phyloP scores from a whole-genome alignment of 352 stramenopile genomes.

The Aphanomyces stellatus region DNA sequence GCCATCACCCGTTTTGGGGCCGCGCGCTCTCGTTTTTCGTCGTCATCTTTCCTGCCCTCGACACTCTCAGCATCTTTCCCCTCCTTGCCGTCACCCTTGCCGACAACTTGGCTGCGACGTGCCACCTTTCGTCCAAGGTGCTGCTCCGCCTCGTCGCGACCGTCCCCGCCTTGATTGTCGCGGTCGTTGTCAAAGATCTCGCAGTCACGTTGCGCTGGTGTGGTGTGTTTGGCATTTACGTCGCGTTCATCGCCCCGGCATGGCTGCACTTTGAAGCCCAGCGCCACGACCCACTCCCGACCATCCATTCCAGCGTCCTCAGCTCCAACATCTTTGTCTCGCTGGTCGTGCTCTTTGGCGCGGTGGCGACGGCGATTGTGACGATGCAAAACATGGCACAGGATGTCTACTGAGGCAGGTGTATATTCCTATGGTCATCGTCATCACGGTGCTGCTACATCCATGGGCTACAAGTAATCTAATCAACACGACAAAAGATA shows the following conservation, averaged over 20 bases:
- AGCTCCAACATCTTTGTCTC: too few species aligned
- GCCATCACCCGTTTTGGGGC: constrained; percentile 45
- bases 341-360: too few species aligned
- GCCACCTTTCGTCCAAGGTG: constrained; percentile 33
- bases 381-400: too few species aligned
- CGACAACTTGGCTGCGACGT: constrained; percentile 74
- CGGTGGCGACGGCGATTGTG: too few species aligned
- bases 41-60: constrained; percentile 82
- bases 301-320: too few species aligned
- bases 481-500: too few species aligned
- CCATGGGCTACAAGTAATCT: too few species aligned
- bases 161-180: constrained; percentile 66
- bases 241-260: constrained; percentile 72
- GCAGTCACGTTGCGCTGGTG: constrained; percentile 80
- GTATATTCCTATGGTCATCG: too few species aligned
- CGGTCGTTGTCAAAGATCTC: constrained; percentile 74
- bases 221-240: constrained; percentile 65
- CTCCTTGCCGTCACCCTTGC: constrained; percentile 86
- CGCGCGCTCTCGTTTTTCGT: constrained; percentile 67
- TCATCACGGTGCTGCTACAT: too few species aligned
- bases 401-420: too few species aligned
- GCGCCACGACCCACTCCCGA: constrained; percentile 41
- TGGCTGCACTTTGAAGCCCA: constrained; percentile 49
- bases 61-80: constrained; percentile 86
- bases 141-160: constrained; percentile 64